Evolutionary conservation across 106 monocot species (phyloP).

Genomic region (Dendrobium catenatum): DNA sequence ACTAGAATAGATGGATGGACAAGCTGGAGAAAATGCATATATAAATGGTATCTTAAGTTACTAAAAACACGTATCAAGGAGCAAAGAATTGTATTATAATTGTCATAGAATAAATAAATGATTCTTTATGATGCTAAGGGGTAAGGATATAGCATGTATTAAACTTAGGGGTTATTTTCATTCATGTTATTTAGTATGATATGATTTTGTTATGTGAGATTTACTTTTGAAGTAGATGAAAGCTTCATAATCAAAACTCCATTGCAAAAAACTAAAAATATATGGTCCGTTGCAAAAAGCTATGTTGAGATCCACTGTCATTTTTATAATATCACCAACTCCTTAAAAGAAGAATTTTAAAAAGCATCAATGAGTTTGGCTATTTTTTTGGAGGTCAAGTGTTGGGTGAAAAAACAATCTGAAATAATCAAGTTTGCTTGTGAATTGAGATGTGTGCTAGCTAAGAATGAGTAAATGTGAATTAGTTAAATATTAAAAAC

Average conservation of each 20-base stretch:
- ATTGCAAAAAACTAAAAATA: neutral
- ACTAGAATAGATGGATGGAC: neutral
- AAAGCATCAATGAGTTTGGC: neutral
- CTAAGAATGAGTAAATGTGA: neutral
- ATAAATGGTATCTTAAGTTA: neutral
- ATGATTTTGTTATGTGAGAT: neutral
- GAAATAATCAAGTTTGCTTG: neutral
- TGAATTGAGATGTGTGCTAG: neutral
- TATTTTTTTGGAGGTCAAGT: neutral
- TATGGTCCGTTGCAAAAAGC: neutral
- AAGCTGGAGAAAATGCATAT: neutral
- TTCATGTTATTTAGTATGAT: neutral
- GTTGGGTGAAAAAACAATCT: neutral
- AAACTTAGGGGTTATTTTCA: neutral
- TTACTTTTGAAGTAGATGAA: neutral
- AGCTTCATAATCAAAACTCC: neutral
- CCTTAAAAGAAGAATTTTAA: neutral
- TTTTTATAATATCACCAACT: neutral
- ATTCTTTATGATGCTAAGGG: neutral
- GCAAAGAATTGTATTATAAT: neutral
- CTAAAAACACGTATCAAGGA: neutral
- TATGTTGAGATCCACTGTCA: neutral
- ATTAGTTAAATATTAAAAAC: neutral
- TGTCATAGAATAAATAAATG: neutral
- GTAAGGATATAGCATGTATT: neutral